Percentiles rank a stretch among this genome's conserved stretches.
These are phyloP conservation scores for Volutella citrinella DNA, from an alignment of 2,329 filamentous ascomycete genomes.

Conservation along the genomic window DNA sequence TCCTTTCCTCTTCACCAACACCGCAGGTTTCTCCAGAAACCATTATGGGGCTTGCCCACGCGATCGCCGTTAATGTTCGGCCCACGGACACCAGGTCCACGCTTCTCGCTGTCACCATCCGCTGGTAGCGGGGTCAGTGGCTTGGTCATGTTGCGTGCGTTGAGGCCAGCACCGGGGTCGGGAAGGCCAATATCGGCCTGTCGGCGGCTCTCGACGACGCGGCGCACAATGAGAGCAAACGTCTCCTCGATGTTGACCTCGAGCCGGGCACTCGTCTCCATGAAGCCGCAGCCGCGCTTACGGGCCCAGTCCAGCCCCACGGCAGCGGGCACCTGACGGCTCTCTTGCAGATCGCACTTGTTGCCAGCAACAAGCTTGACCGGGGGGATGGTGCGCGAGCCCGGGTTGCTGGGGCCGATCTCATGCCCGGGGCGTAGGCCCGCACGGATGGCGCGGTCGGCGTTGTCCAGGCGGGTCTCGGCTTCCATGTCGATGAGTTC, in stretches of 20 bases:
- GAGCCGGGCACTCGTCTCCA: slow-evolving; percentile 82
- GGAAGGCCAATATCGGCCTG: slow-evolving; percentile 46
- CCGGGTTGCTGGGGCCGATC: slow-evolving; percentile 29
- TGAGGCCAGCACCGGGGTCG: slow-evolving; percentile 39
- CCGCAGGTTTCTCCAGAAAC: slow-evolving; percentile 55
- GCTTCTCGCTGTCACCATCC: slow-evolving; percentile 40
- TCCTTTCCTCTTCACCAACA: too few species aligned
- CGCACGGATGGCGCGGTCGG: slow-evolving; percentile 46
- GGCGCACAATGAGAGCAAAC: slow-evolving; percentile 67
- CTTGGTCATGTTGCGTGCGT: slow-evolving; percentile 55
- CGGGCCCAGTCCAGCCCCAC: slow-evolving; percentile 76
- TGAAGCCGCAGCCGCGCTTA: slow-evolving; percentile 72
- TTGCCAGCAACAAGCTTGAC: slow-evolving; percentile 84
- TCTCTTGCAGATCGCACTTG: slow-evolving; percentile 77
- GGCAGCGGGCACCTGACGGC: slow-evolving; percentile 65
- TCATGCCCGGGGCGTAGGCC: slow-evolving; percentile 32
- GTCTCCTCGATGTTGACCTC: slow-evolving; percentile 90
- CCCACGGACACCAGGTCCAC: slow-evolving; percentile 43
- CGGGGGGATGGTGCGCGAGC: slow-evolving; percentile 59
- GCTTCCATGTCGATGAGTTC: slow-evolving; percentile 81
- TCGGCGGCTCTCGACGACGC: slow-evolving; percentile 57
- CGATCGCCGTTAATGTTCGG: slow-evolving; percentile 42
- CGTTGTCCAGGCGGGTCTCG: slow-evolving; percentile 65
- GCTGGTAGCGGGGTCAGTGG: slow-evolving; percentile 52
- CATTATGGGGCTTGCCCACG: slow-evolving; percentile 39